Base-by-base conservation (phyloP, 2,329 filamentous ascomycete species). In the Botryotinia narcissicola region DNA sequence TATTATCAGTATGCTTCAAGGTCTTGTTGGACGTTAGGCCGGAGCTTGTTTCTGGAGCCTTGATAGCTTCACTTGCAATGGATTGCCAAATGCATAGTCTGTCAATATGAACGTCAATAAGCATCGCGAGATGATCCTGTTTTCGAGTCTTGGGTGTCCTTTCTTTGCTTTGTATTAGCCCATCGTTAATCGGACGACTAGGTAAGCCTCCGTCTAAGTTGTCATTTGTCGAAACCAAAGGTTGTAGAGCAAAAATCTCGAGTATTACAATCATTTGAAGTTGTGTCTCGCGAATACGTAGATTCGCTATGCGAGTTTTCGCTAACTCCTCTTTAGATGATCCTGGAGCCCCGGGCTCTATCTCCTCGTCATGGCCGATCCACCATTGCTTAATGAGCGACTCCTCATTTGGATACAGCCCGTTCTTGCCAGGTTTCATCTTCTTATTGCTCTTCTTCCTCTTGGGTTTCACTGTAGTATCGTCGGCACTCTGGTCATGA, bases 41-140 rank as follows among this genome's bases (percentile, higher is more conserved):
- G 83, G 64, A 72, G 80, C 81, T 72, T 82, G 81, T 60, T 83
- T 82, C 3, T 76, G 75, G 1, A 20, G 66, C 73, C 75, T 82
- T 76, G 62, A 87, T 81, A 72, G 89, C 87, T 75, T 92, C 88
- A 35, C 89, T 83, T 51, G 90, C 89, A 12, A 93, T 90, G 5
- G 92, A 93, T 79, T 95, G 92, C 93, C 93, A 95, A 74, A 96
- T 96, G 78, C 91, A 93, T 37, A 96, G 84, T 64, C 92, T 90
- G 81, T 96, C 93, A 12, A 93, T 88, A 70, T 94, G 88, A 0
- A 94, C 85, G 79, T 95, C 93, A 7, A 94, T 84, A 32, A 93
- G 85, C 12, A 90, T 83, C 1, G 87, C 86, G 10, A 93, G 83
- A 77, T 94, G 90, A 76, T 91, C 88, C 5, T 77, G 70, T 75